Conservation (phyloP, 106 monocot species). For the Dioscorea dumetorum region DNA sequence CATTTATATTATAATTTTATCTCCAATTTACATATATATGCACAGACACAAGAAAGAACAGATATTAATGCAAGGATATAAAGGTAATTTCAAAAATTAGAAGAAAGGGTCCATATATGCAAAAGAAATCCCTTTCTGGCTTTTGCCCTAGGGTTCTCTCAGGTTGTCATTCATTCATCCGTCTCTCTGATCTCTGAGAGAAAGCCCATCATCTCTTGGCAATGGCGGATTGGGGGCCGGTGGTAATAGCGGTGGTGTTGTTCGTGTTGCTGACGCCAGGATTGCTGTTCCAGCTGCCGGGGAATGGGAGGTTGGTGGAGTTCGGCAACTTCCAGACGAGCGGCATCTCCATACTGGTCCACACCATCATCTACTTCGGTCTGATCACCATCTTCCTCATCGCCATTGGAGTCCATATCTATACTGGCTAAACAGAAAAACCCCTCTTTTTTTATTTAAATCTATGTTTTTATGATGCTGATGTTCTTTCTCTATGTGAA, state of each 20-base stretch:
- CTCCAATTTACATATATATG: too few relatives aligned
- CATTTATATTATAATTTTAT: too few relatives aligned
- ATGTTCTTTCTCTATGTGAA: too few relatives aligned
- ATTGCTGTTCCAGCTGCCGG: slow-evolving; percentile 40
- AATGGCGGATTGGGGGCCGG: slow-evolving; percentile 50
- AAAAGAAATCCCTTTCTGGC: background rate
- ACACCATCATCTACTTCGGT: slow-evolving; percentile 35
- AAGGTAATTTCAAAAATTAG: too few relatives aligned
- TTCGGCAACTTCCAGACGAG: slow-evolving; percentile 39
- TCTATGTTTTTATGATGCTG: too few relatives aligned
- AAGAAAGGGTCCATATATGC: too few relatives aligned
- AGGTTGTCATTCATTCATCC: background rate
- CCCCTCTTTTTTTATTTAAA: too few relatives aligned
- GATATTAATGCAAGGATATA: background rate
- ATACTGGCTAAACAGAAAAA: slow-evolving; percentile 13
- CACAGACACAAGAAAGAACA: too few relatives aligned
- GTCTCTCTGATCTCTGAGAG: background rate
- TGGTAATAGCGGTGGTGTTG: slow-evolving; percentile 41
- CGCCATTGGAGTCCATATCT: slow-evolving; percentile 40
- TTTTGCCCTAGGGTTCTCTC: background rate
- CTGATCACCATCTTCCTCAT: slow-evolving; percentile 41
- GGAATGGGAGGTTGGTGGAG: slow-evolving; percentile 16
- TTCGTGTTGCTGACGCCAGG: slow-evolving; percentile 43
- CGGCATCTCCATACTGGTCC: slow-evolving; percentile 33
- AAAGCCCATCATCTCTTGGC: background rate